phyloP scores from a whole-genome alignment of 768 basidiomycete species.

The Tremella yokohamensis region DNA sequence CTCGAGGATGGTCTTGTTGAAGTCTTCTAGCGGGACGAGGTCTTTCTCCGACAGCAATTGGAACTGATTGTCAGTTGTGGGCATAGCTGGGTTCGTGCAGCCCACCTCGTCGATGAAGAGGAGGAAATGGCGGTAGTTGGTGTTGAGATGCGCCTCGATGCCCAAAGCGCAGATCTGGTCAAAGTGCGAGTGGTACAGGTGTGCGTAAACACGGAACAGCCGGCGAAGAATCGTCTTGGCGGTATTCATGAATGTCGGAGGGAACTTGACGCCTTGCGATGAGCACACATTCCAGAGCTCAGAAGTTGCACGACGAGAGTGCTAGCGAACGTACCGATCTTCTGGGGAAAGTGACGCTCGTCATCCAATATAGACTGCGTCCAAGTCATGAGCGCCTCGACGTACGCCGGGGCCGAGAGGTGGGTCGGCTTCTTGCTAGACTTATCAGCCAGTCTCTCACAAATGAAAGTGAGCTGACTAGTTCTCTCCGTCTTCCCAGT shows the following conservation, averaged over 20 bases:
- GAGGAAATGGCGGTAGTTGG: conserved; percentile 97
- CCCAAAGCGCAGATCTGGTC: conserved; percentile 97
- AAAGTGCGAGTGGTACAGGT: conserved; percentile 98
- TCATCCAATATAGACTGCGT: conserved; percentile 88
- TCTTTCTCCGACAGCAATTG: conserved; percentile 67
- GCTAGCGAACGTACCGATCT: conserved; percentile 64
- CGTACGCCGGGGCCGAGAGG: conserved; percentile 64
- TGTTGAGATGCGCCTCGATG: conserved; percentile 98
- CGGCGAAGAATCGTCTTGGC: conserved; percentile 87
- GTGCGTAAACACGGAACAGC: conserved; percentile 94
- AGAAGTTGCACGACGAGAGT: background rate
- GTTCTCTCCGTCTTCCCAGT: conserved; percentile 51
- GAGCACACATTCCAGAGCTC: background rate
- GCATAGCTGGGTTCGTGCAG: conserved; percentile 25
- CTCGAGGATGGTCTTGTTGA: conserved; percentile 70
- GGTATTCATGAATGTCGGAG: conserved; percentile 80
- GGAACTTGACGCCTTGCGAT: conserved; percentile 76
- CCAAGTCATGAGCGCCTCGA: conserved; percentile 99
- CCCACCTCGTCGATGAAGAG: conserved; percentile 88
- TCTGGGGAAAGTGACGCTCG: conserved; percentile 85
- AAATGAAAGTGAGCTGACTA: conserved; percentile 32
- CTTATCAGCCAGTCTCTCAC: background rate
- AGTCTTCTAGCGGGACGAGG: conserved; percentile 66
- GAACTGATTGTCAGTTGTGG: conserved; percentile 32
- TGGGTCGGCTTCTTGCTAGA: conserved; percentile 47